Evolutionary conservation across 2,329 filamentous ascomycete genomes (phyloP).

Genomic region (Dendrostoma leiphaemia): DNA sequence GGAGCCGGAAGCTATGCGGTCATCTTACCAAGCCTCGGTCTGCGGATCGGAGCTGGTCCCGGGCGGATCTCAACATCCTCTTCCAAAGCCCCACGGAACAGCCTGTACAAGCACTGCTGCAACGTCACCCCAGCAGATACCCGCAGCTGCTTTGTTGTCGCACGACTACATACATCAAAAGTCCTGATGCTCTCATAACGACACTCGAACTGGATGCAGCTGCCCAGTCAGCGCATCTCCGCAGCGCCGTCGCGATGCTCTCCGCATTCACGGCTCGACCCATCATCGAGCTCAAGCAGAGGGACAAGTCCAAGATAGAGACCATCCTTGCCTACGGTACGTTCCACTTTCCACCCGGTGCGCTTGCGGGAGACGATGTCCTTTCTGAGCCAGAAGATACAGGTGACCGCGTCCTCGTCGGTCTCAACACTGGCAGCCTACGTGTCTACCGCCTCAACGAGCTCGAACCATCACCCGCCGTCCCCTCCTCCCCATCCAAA

Average conservation of each 20-base stretch:
- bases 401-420: conserved; percentile 90
- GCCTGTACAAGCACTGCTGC: conserved; percentile 10
- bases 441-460: conserved; percentile 92
- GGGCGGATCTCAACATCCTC: neutral
- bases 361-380: too few relatives aligned
- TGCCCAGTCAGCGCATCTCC: conserved; percentile 17
- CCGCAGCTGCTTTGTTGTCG: neutral
- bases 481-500: conserved; percentile 37
- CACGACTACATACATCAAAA: neutral
- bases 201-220: conserved; percentile 6
- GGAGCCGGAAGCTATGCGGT: conserved; percentile 11
- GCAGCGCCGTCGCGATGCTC: conserved; percentile 68
- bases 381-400: conserved; percentile 1
- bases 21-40: conserved; percentile 3
- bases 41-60: conserved; percentile 7
- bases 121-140: neutral
- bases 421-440: conserved; percentile 83
- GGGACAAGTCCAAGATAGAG: conserved; percentile 97
- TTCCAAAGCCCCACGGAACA: conserved; percentile 12
- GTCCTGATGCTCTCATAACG: conserved; percentile 18
- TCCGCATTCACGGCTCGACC: conserved; percentile 95
- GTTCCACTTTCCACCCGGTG: conserved; percentile 19
- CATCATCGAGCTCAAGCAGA: conserved; percentile 92
- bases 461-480: conserved; percentile 32
- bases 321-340: conserved; percentile 87